Evolutionary conservation across 148 eudicot species (phyloP).

Genomic region (Tetragonia tetragonoides): DNA sequence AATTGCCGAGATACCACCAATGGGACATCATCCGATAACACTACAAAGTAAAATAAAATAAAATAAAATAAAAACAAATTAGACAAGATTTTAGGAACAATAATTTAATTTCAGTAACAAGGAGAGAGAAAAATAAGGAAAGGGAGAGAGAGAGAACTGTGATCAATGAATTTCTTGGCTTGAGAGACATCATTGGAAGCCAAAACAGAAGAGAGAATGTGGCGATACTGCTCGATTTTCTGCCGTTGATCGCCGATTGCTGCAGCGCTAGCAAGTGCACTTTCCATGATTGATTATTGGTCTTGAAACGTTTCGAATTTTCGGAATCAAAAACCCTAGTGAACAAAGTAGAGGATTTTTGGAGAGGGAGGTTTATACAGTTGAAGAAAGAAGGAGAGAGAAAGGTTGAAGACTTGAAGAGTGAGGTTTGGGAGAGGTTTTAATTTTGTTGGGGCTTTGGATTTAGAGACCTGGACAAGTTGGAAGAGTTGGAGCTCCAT

Average conservation of each 20-base stretch:
- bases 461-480: not conserved
- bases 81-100: not conserved
- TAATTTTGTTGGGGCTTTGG: not conserved
- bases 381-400: not conserved
- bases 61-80: not conserved
- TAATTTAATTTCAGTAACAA: not conserved
- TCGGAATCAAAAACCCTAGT: constrained; percentile 26
- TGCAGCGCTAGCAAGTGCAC: constrained; percentile 68
- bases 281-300: constrained; percentile 51
- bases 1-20: constrained; percentile 90
- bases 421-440: not conserved
- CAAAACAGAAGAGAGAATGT: constrained; percentile 67
- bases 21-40: constrained; percentile 88
- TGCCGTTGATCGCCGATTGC: constrained; percentile 85
- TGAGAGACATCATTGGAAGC: constrained; percentile 62
- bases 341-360: not conserved
- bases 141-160: constrained; percentile 45
- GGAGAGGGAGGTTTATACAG: not conserved
- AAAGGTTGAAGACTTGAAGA: not conserved
- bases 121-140: too few species aligned
- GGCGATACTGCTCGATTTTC: constrained; percentile 89
- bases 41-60: constrained; percentile 34
- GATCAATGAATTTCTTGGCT: constrained; percentile 76
- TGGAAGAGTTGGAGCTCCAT: too few species aligned
- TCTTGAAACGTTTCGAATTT: constrained; percentile 3